phyloP scores from a whole-genome alignment of 2,329 filamentous ascomycete species.

The Clonostachys chloroleuca region DNA sequence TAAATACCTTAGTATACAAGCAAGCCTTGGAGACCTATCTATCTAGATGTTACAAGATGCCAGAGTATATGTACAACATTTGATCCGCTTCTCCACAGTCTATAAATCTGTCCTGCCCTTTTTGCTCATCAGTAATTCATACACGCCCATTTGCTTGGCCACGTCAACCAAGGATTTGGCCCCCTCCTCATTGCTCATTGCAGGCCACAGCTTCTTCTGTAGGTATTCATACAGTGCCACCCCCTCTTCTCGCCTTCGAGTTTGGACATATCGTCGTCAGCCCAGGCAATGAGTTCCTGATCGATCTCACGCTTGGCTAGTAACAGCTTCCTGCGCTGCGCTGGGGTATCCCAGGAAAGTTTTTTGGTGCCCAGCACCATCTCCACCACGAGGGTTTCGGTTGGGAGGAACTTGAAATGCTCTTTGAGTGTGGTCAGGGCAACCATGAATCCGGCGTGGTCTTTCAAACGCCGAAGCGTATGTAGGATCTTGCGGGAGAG shows the following conservation, averaged over 20 bases:
- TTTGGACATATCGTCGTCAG: conserved; percentile 19
- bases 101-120: neutral
- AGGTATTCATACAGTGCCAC: conserved; percentile 37
- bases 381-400: conserved; percentile 41
- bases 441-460: conserved; percentile 38
- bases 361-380: conserved; percentile 38
- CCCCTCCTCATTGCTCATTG: conserved; percentile 5
- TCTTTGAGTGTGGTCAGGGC: conserved; percentile 37
- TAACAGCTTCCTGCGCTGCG: conserved; percentile 33
- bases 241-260: conserved; percentile 26
- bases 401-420: conserved; percentile 35
- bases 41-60: no score
- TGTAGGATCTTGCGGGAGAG: conserved; percentile 45
- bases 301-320: conserved; percentile 37
- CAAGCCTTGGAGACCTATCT: no score
- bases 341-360: conserved; percentile 33
- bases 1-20: no score
- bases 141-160: conserved; percentile 38
- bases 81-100: no score
- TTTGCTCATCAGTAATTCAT: conserved; percentile 19
- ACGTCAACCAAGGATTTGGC: conserved; percentile 20
- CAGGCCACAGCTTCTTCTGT: conserved; percentile 28
- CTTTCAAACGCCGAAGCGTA: conserved; percentile 40
- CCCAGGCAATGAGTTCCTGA: conserved; percentile 20
- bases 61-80: no score